phyloP scores from a whole-genome alignment of 73 alveolate species.

The Blepharisma stoltei region DNA sequence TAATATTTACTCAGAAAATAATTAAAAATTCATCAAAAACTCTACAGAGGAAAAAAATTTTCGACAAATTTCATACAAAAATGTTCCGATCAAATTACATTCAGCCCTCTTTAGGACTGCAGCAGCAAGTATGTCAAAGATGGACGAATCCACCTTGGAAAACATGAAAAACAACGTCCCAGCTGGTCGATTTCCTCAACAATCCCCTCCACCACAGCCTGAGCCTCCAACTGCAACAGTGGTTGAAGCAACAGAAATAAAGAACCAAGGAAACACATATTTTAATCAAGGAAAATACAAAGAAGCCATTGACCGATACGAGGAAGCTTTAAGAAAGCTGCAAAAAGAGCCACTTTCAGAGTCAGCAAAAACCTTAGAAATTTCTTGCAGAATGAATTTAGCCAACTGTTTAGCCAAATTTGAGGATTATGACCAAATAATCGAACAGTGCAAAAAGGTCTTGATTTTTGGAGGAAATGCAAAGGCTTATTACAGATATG shows the following conservation, averaged over 20 bases:
- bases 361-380: neutral
- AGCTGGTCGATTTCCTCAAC: neutral
- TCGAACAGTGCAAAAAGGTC: neutral
- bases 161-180: conserved; percentile 12
- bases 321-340: neutral
- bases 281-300: neutral
- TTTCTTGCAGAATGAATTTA: conserved; percentile 18
- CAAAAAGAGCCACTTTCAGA: neutral
- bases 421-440: neutral
- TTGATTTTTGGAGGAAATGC: conserved; percentile 4
- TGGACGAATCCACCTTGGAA: conserved; percentile 25
- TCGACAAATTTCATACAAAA: no score
- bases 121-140: neutral
- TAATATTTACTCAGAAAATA: no score
- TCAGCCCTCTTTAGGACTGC: conserved; percentile 10
- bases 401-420: conserved; percentile 15
- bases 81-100: no score
- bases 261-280: neutral
- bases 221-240: conserved; percentile 20
- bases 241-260: neutral
- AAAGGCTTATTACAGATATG: conserved; percentile 9
- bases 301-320: neutral
- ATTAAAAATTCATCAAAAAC: no score
- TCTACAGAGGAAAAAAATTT: no score
- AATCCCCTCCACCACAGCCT: no score